Conservation (phyloP, 1,284 basidiomycete species). For the Trichosporon sp. region DNA sequence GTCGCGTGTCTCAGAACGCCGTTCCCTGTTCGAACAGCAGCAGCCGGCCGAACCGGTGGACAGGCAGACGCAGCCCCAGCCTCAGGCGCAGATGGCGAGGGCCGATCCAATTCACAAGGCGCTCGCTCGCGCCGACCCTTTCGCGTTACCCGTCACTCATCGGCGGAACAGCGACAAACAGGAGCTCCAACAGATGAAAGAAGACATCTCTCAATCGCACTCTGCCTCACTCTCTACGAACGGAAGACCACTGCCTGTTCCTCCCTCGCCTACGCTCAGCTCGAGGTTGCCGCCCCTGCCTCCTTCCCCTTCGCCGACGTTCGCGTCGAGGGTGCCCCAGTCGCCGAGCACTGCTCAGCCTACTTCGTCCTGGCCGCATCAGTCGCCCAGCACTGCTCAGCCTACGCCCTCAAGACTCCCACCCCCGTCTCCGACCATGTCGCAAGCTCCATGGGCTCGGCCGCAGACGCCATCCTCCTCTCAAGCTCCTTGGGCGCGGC, state of each 20-base stretch:
- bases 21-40: background rate
- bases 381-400: background rate
- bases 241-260: background rate
- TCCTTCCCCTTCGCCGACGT: background rate
- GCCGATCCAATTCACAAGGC: background rate
- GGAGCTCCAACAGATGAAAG: background rate
- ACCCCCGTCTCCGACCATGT: background rate
- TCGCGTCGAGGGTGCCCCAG: background rate
- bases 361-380: background rate
- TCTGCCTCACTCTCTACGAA: background rate
- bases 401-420: background rate
- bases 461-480: background rate
- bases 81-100: background rate
- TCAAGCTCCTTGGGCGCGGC: too few relatives aligned
- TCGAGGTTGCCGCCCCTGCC: background rate
- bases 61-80: background rate
- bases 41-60: too few relatives aligned
- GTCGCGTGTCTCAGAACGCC: background rate
- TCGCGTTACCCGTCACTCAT: conserved; percentile 1
- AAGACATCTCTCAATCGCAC: background rate
- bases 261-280: background rate
- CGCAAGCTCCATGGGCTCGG: background rate
- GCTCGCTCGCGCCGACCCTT: background rate
- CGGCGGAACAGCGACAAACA: background rate
- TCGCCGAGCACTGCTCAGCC: background rate